Evolutionary conservation across 768 basidiomycete species (phyloP).

Genomic region (Macrolepiota fuliginosa): DNA sequence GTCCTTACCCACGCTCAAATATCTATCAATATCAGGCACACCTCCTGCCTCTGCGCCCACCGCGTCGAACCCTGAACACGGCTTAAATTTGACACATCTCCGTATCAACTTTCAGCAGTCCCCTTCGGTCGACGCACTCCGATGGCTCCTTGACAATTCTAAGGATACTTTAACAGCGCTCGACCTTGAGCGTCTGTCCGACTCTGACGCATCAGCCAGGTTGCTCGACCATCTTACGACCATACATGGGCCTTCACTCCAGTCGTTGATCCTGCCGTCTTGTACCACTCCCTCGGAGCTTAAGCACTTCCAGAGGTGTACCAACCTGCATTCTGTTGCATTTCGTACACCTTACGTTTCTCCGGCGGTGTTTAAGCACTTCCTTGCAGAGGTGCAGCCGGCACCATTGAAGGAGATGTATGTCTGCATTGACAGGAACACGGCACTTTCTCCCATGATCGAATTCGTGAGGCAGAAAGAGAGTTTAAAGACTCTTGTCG

Average conservation of each 20-base stretch:
- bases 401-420: slow-evolving; percentile 43
- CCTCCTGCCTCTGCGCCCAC: slow-evolving; percentile 39
- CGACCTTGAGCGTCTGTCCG: slow-evolving; percentile 62
- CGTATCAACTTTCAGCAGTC: slow-evolving; percentile 65
- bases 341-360: slow-evolving; percentile 12
- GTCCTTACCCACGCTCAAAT: slow-evolving; percentile 56
- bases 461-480: slow-evolving; percentile 47
- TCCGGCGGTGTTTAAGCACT: slow-evolving; percentile 7
- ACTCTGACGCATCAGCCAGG: slow-evolving; percentile 26
- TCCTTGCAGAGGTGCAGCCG: slow-evolving; percentile 27
- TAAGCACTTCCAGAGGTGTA: slow-evolving; percentile 13
- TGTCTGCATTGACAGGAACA: slow-evolving; percentile 56
- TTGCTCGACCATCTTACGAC: slow-evolving; percentile 54
- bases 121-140: slow-evolving; percentile 60
- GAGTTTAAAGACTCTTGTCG: slow-evolving; percentile 26
- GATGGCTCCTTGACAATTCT: slow-evolving; percentile 69
- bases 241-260: slow-evolving; percentile 46
- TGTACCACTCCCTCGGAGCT: slow-evolving; percentile 34
- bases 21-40: slow-evolving; percentile 59
- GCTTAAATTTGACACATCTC: slow-evolving; percentile 30
- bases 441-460: slow-evolving; percentile 50
- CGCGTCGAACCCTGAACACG: slow-evolving; percentile 45
- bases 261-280: slow-evolving; percentile 56
- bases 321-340: slow-evolving; percentile 4
- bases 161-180: slow-evolving; percentile 45